Evolutionary conservation across 108 stramenopile species (phyloP).

Genomic region (Nitzschia sp.): DNA sequence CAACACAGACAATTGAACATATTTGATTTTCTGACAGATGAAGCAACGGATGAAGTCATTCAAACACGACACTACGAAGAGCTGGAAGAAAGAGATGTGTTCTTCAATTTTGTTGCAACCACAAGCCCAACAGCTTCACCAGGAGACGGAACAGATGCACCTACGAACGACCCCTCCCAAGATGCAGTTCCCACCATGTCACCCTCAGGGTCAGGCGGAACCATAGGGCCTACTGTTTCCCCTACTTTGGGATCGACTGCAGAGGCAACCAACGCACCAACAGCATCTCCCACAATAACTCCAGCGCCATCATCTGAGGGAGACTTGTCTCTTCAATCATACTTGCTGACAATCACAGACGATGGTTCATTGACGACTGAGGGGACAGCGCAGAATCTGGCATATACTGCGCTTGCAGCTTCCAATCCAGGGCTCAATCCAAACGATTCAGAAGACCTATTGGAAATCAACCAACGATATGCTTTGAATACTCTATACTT

Average conservation of each 20-base stretch:
- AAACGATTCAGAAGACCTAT: conserved; percentile 14
- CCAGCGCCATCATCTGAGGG: conserved; percentile 2
- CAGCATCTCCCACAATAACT: background rate
- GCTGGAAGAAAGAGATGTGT: conserved; percentile 17
- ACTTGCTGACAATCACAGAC: conserved; percentile 30
- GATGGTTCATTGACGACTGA: conserved; percentile 23
- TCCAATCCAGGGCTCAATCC: conserved; percentile 32
- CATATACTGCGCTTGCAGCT: conserved; percentile 6
- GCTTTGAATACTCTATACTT: conserved; percentile 55
- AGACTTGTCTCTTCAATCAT: conserved; percentile 19
- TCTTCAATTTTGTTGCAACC: conserved; percentile 13
- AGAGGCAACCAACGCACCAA: background rate
- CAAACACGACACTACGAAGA: background rate
- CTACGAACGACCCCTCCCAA: background rate
- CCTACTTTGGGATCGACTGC: background rate
- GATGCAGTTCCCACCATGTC: background rate
- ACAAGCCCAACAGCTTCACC: conserved; percentile 9
- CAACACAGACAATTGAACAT: background rate
- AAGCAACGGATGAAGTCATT: conserved; percentile 5
- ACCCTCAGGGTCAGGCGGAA: background rate
- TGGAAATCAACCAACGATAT: conserved; percentile 51
- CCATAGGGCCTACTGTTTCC: background rate
- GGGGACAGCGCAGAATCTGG: conserved; percentile 38
- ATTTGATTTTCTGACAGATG: background rate
- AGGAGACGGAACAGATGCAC: background rate